Base-by-base conservation (phyloP, 495 filamentous ascomycete genomes). In the Lophiotrema nucula region DNA sequence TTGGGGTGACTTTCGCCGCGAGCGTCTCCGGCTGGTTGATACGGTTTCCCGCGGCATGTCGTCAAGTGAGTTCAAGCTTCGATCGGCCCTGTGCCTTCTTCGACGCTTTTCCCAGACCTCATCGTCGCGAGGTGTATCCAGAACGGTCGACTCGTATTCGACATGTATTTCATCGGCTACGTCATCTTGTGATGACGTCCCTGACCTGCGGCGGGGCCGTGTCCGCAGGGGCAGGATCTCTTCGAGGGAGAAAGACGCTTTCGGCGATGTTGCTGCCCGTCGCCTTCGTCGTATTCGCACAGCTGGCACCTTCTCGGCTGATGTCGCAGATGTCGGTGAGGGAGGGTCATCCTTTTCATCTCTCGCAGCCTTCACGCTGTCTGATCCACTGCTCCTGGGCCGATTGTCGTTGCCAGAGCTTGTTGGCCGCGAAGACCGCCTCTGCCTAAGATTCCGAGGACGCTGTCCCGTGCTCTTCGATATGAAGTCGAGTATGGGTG, bases 351-450 rank as follows among this genome's bases (percentile, higher is more conserved):
- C 62, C 11, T 60, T 45, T 11, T 24, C 56, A 16, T 35, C 54
- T 27, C 51, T 54, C 15, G 28, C 53, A 25, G 22, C 52, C 21
- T 39, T 48, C n/a, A 18, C 41, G 41, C 63, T 62, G 8, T 35
- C 63, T 8, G 63, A 66, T n/a, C 57, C 63, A 25, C 63, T 62
- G 38, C 52, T 66, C 3, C 16, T 47, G 2, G 58, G 63, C 27
- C 63, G 39, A 31, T 50, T 52, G 1, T 58, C 63, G 28, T 66
- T 62, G 11, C 53, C 58, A 16, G 58, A 22, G 23, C 58, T 62
- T 8, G n/a, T n/a, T 8, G 58, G 63, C 47, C 58, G 57, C 26
- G 63, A 61, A 26, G 25, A 41, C 28, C 58, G 54, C 38, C 58
- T 41, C 44, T 48, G 41, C 33, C 47, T 37, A 11, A 23, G 39